Percentiles rank a stretch among this genome's conserved stretches.
Conservation (phyloP, 139 green algal species). For the Micromonas pusilla region DNA sequence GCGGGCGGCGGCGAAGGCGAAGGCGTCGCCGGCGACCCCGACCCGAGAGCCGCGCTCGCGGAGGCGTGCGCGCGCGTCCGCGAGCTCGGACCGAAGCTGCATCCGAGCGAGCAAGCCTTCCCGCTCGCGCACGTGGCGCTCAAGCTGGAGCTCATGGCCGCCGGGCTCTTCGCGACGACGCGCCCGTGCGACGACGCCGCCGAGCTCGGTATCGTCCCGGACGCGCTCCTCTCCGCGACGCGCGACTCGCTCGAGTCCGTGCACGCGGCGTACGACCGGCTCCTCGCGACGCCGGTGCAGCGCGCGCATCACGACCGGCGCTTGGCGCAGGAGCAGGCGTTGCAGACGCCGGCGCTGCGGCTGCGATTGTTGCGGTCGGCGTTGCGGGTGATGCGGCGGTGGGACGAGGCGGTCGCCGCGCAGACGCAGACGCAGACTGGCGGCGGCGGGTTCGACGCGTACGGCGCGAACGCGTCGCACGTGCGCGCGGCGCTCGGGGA, state of each 20-base stretch:
- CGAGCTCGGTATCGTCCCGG: background rate
- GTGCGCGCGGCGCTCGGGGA: conserved; percentile 6
- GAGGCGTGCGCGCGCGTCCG: conserved; percentile 38
- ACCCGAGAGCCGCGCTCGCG: conserved; percentile 31
- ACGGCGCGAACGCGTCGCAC: background rate
- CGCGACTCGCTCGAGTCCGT: background rate
- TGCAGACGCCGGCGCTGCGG: background rate
- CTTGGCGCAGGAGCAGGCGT: background rate
- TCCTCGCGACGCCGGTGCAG: background rate
- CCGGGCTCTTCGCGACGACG: conserved; percentile 47
- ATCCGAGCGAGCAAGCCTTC: conserved; percentile 56
- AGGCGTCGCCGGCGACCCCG: background rate
- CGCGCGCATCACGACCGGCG: background rate
- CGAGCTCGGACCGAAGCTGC: conserved; percentile 49
- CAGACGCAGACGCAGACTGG: background rate
- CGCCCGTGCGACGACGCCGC: background rate
- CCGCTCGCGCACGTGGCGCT: conserved; percentile 55
- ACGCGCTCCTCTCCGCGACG: background rate
- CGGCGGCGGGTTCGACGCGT: background rate
- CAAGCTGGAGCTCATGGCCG: conserved; percentile 62
- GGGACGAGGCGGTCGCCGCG: no score
- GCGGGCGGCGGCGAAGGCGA: background rate
- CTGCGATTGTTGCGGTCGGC: conserved; percentile 1
- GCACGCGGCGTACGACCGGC: conserved; percentile 15
- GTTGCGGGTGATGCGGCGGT: background rate